Conservation (phyloP, 768 basidiomycete species). For the Ramaria rubella region DNA sequence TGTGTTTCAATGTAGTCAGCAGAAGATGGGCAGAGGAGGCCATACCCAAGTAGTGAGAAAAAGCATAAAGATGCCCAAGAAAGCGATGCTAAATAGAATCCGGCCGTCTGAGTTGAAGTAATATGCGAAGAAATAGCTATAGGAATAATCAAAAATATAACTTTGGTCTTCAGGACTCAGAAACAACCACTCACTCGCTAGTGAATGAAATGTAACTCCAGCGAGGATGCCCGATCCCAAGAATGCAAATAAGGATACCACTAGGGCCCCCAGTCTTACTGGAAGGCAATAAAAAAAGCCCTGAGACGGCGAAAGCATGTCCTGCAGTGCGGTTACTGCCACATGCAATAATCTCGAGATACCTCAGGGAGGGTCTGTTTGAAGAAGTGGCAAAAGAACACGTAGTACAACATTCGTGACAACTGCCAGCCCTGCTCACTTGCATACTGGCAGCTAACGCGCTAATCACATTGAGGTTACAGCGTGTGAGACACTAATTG, state of each 20-base stretch:
- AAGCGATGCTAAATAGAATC: background rate
- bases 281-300: constrained; percentile 5
- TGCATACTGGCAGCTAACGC: background rate
- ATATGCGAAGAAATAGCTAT: background rate
- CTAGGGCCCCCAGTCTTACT: constrained; percentile 5
- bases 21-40: background rate
- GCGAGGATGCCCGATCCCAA: constrained; percentile 1
- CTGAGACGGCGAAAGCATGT: constrained; percentile 5
- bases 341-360: background rate
- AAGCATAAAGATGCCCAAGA: background rate
- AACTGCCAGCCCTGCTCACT: too few relatives aligned
- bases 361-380: background rate
- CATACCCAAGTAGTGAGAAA: background rate
- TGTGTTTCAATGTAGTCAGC: background rate
- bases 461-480: background rate
- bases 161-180: background rate
- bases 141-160: background rate
- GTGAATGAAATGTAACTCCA: constrained; percentile 2
- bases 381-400: background rate
- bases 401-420: background rate
- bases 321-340: background rate
- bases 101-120: background rate
- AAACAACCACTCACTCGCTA: background rate
- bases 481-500: background rate
- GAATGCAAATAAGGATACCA: background rate